Conservation (phyloP, 768 basidiomycete species). For the Mycena chlorophos region DNA sequence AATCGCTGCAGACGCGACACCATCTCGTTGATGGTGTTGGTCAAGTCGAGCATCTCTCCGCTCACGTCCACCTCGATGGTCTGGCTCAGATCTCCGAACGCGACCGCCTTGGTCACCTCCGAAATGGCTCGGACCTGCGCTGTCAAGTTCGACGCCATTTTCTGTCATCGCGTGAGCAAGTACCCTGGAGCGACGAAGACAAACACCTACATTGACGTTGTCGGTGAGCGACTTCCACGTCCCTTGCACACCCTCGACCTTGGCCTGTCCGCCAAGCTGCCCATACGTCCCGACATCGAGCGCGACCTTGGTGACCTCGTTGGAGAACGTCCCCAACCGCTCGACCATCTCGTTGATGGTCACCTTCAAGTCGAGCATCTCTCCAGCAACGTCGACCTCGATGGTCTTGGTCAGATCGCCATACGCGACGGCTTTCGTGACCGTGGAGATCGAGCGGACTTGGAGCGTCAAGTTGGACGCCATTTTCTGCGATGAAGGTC, state of each 20-base stretch:
- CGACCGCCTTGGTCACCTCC: slow-evolving; percentile 37
- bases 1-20: slow-evolving; percentile 22
- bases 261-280: slow-evolving; percentile 5
- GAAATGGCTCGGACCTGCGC: slow-evolving; percentile 53
- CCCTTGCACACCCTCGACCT: slow-evolving; percentile 7
- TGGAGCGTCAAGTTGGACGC: slow-evolving; percentile 40
- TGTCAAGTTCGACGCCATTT: slow-evolving; percentile 8
- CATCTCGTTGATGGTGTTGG: slow-evolving; percentile 59
- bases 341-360: slow-evolving; percentile 53
- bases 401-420: slow-evolving; percentile 61
- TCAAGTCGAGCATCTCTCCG: slow-evolving; percentile 66
- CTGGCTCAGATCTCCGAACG: slow-evolving; percentile 15
- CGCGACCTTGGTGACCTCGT: slow-evolving; percentile 18
- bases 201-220: slow-evolving; percentile 39
- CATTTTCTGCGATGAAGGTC: slow-evolving; percentile 38
- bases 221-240: slow-evolving; percentile 18
- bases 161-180: slow-evolving; percentile 27
- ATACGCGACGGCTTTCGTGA: too few species aligned
- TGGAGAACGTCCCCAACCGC: slow-evolving; percentile 17
- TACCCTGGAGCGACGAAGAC: slow-evolving; percentile 63
- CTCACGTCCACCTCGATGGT: slow-evolving; percentile 59
- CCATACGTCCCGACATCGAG: slow-evolving; percentile 11
- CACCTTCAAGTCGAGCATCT: slow-evolving; percentile 76
- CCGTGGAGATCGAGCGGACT: slow-evolving; percentile 16
- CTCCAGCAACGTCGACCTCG: slow-evolving; percentile 75